A percentile compares a stretch with the other conserved stretches of the same genome.
Conservation (phyloP, 306 rosid genomes). For the Pueraria montana region DNA sequence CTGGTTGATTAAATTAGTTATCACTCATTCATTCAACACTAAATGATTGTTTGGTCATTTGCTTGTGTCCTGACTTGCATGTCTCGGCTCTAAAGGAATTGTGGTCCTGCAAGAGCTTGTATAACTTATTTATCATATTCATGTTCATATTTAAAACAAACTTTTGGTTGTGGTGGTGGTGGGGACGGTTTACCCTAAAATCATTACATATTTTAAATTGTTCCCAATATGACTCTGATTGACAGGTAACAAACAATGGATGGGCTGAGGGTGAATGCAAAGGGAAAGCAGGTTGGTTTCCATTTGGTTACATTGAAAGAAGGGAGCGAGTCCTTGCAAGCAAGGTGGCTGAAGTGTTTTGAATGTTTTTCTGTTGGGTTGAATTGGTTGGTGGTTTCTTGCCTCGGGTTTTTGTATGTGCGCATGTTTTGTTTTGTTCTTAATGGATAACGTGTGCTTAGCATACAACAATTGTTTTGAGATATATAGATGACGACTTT, state of each 20-base stretch:
- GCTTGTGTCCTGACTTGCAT: background rate
- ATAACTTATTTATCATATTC: background rate
- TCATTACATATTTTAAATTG: conserved; percentile 6
- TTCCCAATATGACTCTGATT: conserved; percentile 34
- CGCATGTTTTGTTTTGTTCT: conserved; percentile 48
- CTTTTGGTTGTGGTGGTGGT: background rate
- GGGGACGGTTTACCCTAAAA: conserved; percentile 2
- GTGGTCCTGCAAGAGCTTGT: conserved; percentile 20
- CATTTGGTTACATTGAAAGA: conserved; percentile 89
- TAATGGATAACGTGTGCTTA: conserved; percentile 48
- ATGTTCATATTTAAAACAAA: background rate
- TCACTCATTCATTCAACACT: conserved; percentile 5
- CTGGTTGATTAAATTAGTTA: conserved; percentile 9
- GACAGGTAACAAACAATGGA: conserved; percentile 88
- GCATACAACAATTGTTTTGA: conserved; percentile 50
- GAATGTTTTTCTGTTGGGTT: conserved; percentile 47
- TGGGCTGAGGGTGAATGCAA: conserved; percentile 99
- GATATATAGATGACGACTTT: conserved; percentile 48
- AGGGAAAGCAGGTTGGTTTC: conserved; percentile 98
- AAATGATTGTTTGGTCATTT: conserved; percentile 4
- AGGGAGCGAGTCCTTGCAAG: conserved; percentile 94
- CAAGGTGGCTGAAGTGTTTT: conserved; percentile 95
- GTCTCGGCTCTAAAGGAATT: conserved; percentile 16
- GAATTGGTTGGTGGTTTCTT: conserved; percentile 41
- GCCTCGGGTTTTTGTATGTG: conserved; percentile 56